phyloP scores from a whole-genome alignment of 176 grass and related monocot genomes.

The Juncus effusus region DNA sequence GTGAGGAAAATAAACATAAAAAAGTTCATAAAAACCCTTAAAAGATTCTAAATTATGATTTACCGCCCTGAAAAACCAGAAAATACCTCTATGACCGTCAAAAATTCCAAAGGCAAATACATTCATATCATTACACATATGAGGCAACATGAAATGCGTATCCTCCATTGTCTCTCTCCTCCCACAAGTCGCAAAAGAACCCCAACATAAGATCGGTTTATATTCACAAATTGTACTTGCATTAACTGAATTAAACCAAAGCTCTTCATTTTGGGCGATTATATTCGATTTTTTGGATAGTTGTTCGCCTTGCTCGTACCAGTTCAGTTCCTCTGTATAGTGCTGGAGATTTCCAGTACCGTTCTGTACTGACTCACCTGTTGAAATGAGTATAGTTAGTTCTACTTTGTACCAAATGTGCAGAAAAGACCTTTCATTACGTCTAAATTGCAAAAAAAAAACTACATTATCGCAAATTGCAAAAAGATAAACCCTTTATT shows the following conservation, averaged over 20 bases:
- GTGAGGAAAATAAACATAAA: conserved; percentile 35
- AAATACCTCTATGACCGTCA: conserved; percentile 89
- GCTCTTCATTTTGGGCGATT: conserved; percentile 22
- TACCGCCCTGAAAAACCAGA: conserved; percentile 4
- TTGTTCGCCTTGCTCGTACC: conserved; percentile 70
- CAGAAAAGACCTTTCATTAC: no score
- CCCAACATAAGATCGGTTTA: conserved; percentile 82
- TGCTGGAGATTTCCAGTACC: no score
- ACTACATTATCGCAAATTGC: no score
- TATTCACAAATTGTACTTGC: conserved; percentile 30
- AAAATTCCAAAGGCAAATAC: conserved; percentile 89
- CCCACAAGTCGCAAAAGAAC: conserved; percentile 81
- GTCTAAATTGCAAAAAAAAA: no score
- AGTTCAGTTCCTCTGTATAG: conserved; percentile 60
- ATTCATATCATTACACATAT: conserved; percentile 52
- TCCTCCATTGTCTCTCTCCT: conserved; percentile 97
- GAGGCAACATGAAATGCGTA: conserved; percentile 82
- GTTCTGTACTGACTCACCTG: conserved; percentile 35
- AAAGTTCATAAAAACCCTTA: conserved; percentile 2
- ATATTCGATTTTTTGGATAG: conserved; percentile 36
- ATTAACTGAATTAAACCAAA: conserved; percentile 42
- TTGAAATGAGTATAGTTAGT: conserved; percentile 16
- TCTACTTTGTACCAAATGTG: background rate
- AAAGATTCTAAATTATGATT: background rate
- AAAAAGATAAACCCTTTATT: no score